These are phyloP conservation scores for Pyrenula massariospora DNA, from an alignment of 495 filamentous ascomycete species.

Conservation along the genomic window DNA sequence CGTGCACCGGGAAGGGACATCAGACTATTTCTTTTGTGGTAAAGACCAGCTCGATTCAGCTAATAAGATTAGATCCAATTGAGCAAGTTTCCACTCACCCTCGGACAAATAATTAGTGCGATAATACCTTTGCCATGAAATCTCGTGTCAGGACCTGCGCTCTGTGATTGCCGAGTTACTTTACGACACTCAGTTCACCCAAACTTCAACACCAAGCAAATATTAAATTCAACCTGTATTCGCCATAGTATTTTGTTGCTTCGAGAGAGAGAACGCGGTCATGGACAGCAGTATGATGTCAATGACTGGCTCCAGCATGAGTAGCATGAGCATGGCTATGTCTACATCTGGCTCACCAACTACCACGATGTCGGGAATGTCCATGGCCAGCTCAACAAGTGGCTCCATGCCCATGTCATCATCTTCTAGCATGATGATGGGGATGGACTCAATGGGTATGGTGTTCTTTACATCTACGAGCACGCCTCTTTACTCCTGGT, in stretches of 20 bases:
- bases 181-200: background rate
- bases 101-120: background rate
- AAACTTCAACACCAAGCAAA: background rate
- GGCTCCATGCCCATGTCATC: background rate
- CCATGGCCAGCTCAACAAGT: background rate
- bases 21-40: background rate
- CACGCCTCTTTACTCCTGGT: constrained; percentile 61
- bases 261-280: background rate
- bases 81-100: background rate
- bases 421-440: background rate
- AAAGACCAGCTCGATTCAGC: background rate
- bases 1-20: no score
- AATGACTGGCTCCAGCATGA: background rate
- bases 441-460: background rate
- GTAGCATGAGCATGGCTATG: background rate
- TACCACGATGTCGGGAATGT: background rate
- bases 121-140: background rate
- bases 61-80: background rate
- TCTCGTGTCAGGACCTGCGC: background rate
- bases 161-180: background rate
- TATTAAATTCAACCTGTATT: background rate
- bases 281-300: background rate
- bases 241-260: background rate
- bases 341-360: background rate
- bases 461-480: constrained; percentile 50